Percentiles rank a stretch among this genome's conserved stretches.
These are phyloP conservation scores for Oryza brachyantha DNA, from an alignment of 176 grass and related monocot genomes.

Conservation along the genomic window DNA sequence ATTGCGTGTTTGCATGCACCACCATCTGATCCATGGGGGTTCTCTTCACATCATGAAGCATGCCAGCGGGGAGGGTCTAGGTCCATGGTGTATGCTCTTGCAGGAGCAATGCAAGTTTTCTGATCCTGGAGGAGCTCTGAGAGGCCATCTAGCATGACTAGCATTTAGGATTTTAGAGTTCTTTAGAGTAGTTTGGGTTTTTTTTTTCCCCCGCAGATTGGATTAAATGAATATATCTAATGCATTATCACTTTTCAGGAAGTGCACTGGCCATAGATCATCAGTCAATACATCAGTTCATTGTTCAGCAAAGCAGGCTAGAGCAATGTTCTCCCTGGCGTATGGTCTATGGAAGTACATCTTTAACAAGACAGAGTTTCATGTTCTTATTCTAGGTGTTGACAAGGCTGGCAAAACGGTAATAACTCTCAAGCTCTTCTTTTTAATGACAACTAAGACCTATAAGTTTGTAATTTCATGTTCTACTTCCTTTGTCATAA, in stretches of 20 bases:
- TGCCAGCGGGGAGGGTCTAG: neutral
- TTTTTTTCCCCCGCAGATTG: neutral
- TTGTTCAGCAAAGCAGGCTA: neutral
- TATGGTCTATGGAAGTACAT: constrained; percentile 88
- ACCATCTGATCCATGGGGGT: no score
- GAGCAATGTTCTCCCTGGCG: constrained; percentile 84
- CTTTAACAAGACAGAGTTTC: constrained; percentile 83
- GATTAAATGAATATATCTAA: neutral
- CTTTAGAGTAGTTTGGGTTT: neutral
- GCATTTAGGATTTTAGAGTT: neutral
- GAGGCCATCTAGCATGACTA: neutral
- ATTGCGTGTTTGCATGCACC: neutral
- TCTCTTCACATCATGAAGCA: neutral
- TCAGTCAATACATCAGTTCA: neutral
- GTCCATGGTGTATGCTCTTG: neutral
- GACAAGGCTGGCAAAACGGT: constrained; percentile 89
- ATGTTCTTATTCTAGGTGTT: constrained; percentile 82
- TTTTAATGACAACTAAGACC: neutral
- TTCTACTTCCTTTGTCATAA: neutral
- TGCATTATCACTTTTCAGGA: neutral
- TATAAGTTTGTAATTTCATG: neutral
- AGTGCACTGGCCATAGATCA: neutral
- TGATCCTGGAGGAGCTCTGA: neutral
- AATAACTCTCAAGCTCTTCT: constrained; percentile 17
- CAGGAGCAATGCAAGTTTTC: neutral